phyloP scores from a whole-genome alignment of 2,329 filamentous ascomycete genomes.

The Cytospora mali region DNA sequence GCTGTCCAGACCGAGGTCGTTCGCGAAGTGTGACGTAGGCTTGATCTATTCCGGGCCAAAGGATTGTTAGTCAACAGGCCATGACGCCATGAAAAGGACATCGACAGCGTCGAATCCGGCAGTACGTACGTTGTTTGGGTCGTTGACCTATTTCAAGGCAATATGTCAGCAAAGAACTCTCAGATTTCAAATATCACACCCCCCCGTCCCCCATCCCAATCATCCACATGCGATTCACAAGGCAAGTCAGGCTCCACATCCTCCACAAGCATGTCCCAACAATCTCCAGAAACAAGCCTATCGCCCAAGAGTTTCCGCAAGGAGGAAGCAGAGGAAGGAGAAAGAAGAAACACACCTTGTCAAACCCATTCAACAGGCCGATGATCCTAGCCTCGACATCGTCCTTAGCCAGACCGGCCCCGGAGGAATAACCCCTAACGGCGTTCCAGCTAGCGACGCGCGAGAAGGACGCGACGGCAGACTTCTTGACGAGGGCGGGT shows the following conservation, averaged over 20 bases:
- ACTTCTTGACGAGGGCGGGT: constrained; percentile 62
- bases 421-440: constrained; percentile 85
- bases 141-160: constrained; percentile 61
- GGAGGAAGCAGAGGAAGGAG: not conserved
- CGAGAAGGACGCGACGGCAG: constrained; percentile 65
- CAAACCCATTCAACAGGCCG: constrained; percentile 91
- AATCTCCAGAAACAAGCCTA: not conserved
- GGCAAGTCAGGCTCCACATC: too few species aligned
- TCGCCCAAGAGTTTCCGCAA: not conserved
- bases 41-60: constrained; percentile 65
- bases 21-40: constrained; percentile 84
- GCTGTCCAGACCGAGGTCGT: constrained; percentile 95
- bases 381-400: constrained; percentile 85
- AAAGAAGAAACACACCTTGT: constrained; percentile 70
- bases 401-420: constrained; percentile 73
- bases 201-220: not conserved
- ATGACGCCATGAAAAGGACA: not conserved
- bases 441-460: constrained; percentile 65
- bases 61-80: constrained; percentile 10
- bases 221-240: too few species aligned
- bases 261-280: too few species aligned
- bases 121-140: constrained; percentile 61
- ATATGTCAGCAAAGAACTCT: constrained; percentile 31
- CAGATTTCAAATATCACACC: not conserved
- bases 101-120: not conserved